phyloP scores from a whole-genome alignment of 2,329 filamentous ascomycete genomes.

The Pestalotiopsis sp. region DNA sequence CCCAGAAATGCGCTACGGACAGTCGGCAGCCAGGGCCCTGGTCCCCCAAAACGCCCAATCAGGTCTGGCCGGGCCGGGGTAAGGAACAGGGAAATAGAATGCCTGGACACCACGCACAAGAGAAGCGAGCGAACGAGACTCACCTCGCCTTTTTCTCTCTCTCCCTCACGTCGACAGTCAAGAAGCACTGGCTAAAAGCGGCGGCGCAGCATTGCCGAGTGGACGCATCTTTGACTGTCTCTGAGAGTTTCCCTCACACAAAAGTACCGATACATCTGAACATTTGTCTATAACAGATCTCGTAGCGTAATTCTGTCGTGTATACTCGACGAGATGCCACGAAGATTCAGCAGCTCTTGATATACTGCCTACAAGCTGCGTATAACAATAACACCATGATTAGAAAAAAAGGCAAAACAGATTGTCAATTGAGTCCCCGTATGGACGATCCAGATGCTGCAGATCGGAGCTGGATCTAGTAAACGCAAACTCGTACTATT shows the following conservation, averaged over 20 bases:
- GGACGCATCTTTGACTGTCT: background rate
- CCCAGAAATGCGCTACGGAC: conserved; percentile 5
- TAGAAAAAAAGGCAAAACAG: no score
- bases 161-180: background rate
- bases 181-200: background rate
- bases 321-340: background rate
- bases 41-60: conserved; percentile 1
- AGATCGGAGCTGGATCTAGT: no score
- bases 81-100: background rate
- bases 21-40: conserved; percentile 7
- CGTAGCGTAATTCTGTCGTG: background rate
- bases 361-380: no score
- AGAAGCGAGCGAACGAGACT: background rate
- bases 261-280: conserved; percentile 10
- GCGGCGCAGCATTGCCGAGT: background rate
- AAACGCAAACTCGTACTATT: no score
- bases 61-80: background rate
- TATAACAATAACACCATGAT: no score
- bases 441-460: no score
- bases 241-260: background rate
- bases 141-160: background rate
- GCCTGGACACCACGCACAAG: background rate
- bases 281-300: background rate
- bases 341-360: background rate
- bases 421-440: no score